phyloP scores from a whole-genome alignment of 768 basidiomycete species.

The Tremella fuciformis region DNA sequence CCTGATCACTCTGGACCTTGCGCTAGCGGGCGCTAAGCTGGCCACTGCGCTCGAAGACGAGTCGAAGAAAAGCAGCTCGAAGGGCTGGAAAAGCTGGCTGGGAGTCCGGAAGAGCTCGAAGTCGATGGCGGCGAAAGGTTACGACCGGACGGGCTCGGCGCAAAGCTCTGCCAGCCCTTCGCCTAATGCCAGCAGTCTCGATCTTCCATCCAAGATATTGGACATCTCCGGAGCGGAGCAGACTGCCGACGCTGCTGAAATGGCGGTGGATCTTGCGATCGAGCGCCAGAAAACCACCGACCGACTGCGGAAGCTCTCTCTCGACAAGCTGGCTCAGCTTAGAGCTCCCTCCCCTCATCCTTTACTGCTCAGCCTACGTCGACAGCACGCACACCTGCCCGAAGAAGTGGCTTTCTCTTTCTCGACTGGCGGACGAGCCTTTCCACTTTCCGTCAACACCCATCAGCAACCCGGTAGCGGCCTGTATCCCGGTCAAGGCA shows the following conservation, averaged over 20 bases:
- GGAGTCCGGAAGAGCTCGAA: conserved; percentile 22
- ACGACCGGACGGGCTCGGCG: neutral
- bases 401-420: conserved; percentile 40
- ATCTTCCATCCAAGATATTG: neutral
- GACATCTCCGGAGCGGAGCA: neutral
- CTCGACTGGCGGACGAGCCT: conserved; percentile 33
- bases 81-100: conserved; percentile 34
- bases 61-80: conserved; percentile 17
- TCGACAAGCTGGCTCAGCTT: conserved; percentile 33
- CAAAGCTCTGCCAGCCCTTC: conserved; percentile 14
- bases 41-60: conserved; percentile 28
- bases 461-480: conserved; percentile 9
- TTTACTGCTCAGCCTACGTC: conserved; percentile 25
- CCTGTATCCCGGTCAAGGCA: conserved; percentile 27
- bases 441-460: conserved; percentile 34
- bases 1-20: conserved; percentile 16
- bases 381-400: conserved; percentile 33
- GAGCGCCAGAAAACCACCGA: conserved; percentile 20
- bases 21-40: conserved; percentile 25
- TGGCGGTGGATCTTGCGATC: conserved; percentile 4
- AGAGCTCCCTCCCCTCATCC: conserved; percentile 42
- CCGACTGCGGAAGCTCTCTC: conserved; percentile 31
- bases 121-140: neutral
- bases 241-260: neutral
- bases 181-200: conserved; percentile 2